These are phyloP conservation scores for Oryza glaberrima DNA, from an alignment of 176 grass and related monocot genomes.

Conservation along the genomic window DNA sequence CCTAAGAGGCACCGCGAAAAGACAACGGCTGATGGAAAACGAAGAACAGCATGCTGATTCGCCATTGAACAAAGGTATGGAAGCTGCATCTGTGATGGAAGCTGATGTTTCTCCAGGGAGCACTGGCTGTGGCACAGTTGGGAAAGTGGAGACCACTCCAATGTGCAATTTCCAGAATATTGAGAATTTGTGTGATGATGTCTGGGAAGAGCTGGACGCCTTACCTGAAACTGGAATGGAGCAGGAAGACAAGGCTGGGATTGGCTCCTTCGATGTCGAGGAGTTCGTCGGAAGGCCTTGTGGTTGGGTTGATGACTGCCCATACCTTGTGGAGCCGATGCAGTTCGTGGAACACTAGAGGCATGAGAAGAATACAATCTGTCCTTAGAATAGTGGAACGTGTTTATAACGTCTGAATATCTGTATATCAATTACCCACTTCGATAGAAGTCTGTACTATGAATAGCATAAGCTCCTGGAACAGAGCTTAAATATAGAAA, in stretches of 20 bases:
- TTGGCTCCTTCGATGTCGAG: background rate
- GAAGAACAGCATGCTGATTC: constrained; percentile 14
- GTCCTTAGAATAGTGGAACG: background rate
- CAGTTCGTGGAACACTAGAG: constrained; percentile 50
- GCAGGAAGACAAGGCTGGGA: constrained; percentile 19
- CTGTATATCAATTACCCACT: background rate
- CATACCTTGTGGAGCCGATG: constrained; percentile 33
- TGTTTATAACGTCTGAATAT: constrained; percentile 1
- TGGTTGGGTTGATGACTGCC: constrained; percentile 50
- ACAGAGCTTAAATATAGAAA: constrained; percentile 1
- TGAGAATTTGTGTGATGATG: constrained; percentile 34
- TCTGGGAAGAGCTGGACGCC: constrained; percentile 48
- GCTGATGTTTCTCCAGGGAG: background rate
- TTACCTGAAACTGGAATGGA: constrained; percentile 40
- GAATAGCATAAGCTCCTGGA: background rate
- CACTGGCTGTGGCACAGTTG: constrained; percentile 2
- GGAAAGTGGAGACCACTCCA: background rate
- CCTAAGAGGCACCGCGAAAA: constrained; percentile 6
- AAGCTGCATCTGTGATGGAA: background rate
- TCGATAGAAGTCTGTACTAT: background rate
- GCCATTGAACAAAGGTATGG: background rate
- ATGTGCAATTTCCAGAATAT: constrained; percentile 19
- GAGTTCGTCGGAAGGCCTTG: constrained; percentile 40
- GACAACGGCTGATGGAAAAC: constrained; percentile 32
- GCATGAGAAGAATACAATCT: constrained; percentile 7